Base-by-base conservation (phyloP, 2,329 filamentous ascomycete genomes). In the Juglanconis juglandina region DNA sequence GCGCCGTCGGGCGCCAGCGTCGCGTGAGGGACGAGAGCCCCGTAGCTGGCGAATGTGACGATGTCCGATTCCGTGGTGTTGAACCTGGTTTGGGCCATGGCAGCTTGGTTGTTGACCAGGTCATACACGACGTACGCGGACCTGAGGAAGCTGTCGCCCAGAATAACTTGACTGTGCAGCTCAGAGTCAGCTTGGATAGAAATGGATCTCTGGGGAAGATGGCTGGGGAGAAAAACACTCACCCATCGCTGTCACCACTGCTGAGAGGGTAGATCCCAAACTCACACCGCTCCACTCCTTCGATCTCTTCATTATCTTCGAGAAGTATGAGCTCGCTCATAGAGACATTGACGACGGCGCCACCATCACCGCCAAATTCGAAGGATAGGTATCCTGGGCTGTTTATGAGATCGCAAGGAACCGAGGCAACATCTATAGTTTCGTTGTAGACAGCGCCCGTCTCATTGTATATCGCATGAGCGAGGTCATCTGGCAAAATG, bases 101-200 rank as follows among this genome's bases (percentile, higher is more conserved):
- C 80, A 53, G 84, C 76, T 62, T 79, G 72, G 63, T 81, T 76
- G 66, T 82, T 82, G 11, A 73, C 75, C 13, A 84, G 71, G 65
- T 84, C 81, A 63, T 82, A 84, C 13, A 84, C 81, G 2, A 81
- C 78, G 62, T 84, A 84, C 0, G 81, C 81, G 48, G 79, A 80
- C 60, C 81, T 72, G 41, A 85, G 71, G 69, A 84, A 84, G 1
- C 80, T 79, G 65, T 84, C 81, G 5, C 82, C 81, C 42, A 84
- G 73, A 10, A 75, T 63, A 14, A 54, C 6, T n/a, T 24, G 13
- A 32, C n/a, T 14, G 17, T 4, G 3, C 17, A 33, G 5, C 4
- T 35, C 3, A 14, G 14, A 24, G 42, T 24, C 13, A 46, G n/a
- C 11, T 24, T 46, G 42, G n/a, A 46, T 13, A 14, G 13, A 9